Base-by-base conservation (phyloP, 176 grass and related monocot species). In the Oryza rufipogon region DNA sequence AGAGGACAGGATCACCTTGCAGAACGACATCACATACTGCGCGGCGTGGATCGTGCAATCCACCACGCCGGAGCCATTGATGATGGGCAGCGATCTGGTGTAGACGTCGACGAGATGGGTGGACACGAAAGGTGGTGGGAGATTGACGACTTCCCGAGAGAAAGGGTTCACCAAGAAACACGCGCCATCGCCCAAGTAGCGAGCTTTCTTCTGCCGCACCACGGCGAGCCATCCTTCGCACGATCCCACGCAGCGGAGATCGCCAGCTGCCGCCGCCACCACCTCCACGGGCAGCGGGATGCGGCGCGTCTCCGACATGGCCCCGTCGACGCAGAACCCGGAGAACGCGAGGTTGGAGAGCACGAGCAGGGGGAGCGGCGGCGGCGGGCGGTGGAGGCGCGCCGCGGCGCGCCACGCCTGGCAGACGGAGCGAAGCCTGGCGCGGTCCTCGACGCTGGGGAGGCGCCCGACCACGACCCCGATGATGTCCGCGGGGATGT, bases 151-250 rank as follows among this genome's bases (percentile, higher is more conserved):
- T 9, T 84, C 58, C 11, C 19, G 23, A 68, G 60, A 79, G 75
- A 84, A 88, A 23, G 80, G 33, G 7, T 84, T 60, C 75, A 88
- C 44, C 75, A 88, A n/a, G 81, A 88, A 88, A 75, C 86, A 84
- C 60, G 63, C 13, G 16, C 12, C 46, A 1, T 88, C 86, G 2
- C 86, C 86, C 45, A 56, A 73, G 74, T 74, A 79, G 46, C 68
- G 68, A 14, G 54, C 74, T 73, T 79, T 10, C 23, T 67, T 84
- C 23, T 47, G 75, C 68, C 28, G 68, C 81, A 79, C 81, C 58
- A 68, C 60, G 19, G 38, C 86, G 34, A 88, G 81, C 86, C 86
- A 84, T 0, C 68, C 86, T 3, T 79, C 58, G 9, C 56, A 88
- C 17, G 86, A 73, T 60, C 81, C 81, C 8, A 84, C 75, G 75